Percentiles rank a stretch among this genome's conserved stretches.
Conservation (phyloP, 192 early-diverging fungal genomes). For the Coemansia sp. region DNA sequence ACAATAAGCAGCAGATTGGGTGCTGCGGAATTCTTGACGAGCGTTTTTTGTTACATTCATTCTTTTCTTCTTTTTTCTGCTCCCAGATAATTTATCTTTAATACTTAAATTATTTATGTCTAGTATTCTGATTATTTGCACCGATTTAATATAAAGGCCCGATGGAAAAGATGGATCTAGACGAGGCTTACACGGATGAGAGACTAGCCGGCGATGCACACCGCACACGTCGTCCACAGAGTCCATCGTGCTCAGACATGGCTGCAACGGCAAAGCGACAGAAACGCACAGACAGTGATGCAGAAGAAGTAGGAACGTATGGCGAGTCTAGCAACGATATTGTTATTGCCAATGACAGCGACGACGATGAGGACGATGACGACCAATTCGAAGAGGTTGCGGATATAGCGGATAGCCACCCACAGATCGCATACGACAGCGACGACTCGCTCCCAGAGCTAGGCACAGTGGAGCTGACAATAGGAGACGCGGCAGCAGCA, state of each 20-base stretch:
- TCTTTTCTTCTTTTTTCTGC: neutral
- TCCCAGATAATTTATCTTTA: neutral
- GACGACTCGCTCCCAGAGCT: conserved; percentile 39
- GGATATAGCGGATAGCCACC: neutral
- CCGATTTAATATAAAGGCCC: no score
- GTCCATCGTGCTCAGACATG: neutral
- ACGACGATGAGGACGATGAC: conserved; percentile 12
- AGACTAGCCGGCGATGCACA: no score
- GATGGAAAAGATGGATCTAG: no score
- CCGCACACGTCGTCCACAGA: neutral
- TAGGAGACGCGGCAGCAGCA: conserved; percentile 14
- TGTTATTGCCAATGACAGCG: neutral
- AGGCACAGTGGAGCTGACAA: conserved; percentile 44
- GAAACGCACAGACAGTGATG: neutral
- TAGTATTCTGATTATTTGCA: no score
- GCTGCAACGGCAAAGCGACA: neutral
- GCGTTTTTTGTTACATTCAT: neutral
- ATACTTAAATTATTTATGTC: neutral
- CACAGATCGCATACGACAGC: conserved; percentile 9
- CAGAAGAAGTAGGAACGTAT: no score
- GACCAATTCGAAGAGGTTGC: conserved; percentile 28
- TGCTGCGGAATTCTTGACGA: conserved; percentile 2
- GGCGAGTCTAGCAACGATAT: neutral
- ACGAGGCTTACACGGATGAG: no score
- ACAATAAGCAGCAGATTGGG: no score